These are phyloP conservation scores for Aspergillus ochraceus DNA, from an alignment of 2,329 filamentous ascomycete species.

Conservation along the genomic window DNA sequence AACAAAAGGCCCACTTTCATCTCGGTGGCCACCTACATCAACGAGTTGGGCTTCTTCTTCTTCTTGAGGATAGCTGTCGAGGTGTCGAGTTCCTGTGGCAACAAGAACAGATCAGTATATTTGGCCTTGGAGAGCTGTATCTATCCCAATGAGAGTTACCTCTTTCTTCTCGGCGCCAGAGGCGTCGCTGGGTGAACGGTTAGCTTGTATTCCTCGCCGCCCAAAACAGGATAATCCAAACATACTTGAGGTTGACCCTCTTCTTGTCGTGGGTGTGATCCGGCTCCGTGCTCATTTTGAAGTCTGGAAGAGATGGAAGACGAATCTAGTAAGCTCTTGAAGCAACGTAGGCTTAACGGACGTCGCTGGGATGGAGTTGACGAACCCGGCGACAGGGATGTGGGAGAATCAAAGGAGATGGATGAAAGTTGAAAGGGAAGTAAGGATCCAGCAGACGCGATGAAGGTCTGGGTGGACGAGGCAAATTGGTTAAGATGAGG, in stretches of 20 bases:
- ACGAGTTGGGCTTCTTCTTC: slow-evolving; percentile 99
- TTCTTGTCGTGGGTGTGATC: slow-evolving; percentile 67
- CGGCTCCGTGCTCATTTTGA: slow-evolving; percentile 71
- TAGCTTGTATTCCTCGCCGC: slow-evolving; percentile 33
- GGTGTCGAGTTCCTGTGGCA: slow-evolving; percentile 74
- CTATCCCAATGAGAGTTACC: slow-evolving; percentile 48
- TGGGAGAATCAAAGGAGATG: slow-evolving; percentile 6
- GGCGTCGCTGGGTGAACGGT: slow-evolving; percentile 66
- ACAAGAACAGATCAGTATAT: slow-evolving; percentile 19
- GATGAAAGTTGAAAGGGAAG: slow-evolving; percentile 9
- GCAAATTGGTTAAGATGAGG: not conserved
- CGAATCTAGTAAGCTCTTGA: slow-evolving; percentile 28
- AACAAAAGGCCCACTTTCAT: not conserved
- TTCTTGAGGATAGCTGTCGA: slow-evolving; percentile 98
- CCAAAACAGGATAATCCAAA: slow-evolving; percentile 19
- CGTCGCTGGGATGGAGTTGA: slow-evolving; percentile 16
- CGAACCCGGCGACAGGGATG: slow-evolving; percentile 19
- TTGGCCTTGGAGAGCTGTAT: slow-evolving; percentile 39
- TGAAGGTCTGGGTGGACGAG: slow-evolving; percentile 15
- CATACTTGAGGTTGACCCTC: slow-evolving; percentile 81
- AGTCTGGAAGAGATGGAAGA: slow-evolving; percentile 15
- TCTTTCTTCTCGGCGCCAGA: slow-evolving; percentile 85
- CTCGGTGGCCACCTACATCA: slow-evolving; percentile 68
- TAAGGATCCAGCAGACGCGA: slow-evolving; percentile 15
- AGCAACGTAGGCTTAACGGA: slow-evolving; percentile 24